Evolutionary conservation across 148 eudicot genomes (phyloP), one percentile per base, ranked within the genome.

Genomic region (Chenopodium berlandieri): DNA sequence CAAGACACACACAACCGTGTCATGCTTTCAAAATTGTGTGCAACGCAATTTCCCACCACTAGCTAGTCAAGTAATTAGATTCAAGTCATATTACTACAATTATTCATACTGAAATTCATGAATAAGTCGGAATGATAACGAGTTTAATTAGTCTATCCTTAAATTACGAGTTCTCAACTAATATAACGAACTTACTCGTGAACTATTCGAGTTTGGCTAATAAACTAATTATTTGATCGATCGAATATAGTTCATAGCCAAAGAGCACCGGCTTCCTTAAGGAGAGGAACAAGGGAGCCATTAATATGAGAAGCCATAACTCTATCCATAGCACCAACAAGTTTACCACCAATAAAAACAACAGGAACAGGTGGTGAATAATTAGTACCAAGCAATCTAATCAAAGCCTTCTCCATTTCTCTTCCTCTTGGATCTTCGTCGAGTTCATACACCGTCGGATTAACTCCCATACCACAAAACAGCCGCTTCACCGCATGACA

Each of bases 401-500:
- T 69, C 9, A 89, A 75, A 7, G 89, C 90, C 86, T 86, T 82
- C 82, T 92, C 92, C 12, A 91, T 92, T 20, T 92, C 94, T 27
- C 75, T 83, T 7, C 96, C 94, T 9, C 86, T 52, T 0, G 94
- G 92, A 56, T 89, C 91, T 40, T 88, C 88, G 66, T 92, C 96
- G 0, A 92, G 90, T 86, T 92, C 96, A 37, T 89, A 82, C 10
- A 92, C 96, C 2, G 88, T 88, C 0, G 96, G 92, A 44, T 85
- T 89, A 1, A 92, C 96, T 0, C 96, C 96, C 90, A 92, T 85
- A 9, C 93, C 89, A 70, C 90, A 88, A 65, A 92, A 90, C 5
- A 92, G 83, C 75, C 88, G 82, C 87, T 92, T 92, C n/a, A 88
- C 90, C 0, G 96, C 96, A 31, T 91, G 93, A 80, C 96, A 92